A percentile compares a stretch with the other conserved stretches of the same genome.
phyloP scores from a whole-genome alignment of 805 yeast species.

The Kuraishia hungarica region DNA sequence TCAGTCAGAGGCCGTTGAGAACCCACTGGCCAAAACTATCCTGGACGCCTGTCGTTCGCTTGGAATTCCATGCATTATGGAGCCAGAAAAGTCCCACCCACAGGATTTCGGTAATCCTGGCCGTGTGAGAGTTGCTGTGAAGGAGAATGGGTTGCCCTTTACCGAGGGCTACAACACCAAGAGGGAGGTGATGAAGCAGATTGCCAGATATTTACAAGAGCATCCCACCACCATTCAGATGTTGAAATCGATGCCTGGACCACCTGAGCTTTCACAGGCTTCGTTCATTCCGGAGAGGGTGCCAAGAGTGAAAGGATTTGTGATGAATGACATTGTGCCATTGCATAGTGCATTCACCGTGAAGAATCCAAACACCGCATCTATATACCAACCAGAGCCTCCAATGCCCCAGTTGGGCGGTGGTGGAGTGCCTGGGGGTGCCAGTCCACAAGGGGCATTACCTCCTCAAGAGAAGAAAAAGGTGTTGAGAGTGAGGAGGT shows the following conservation, averaged over 20 bases:
- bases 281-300: slow-evolving; percentile 47
- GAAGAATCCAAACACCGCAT: slow-evolving; percentile 77
- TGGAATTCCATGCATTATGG: slow-evolving; percentile 35
- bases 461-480: slow-evolving; percentile 45
- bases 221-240: slow-evolving; percentile 64
- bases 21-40: slow-evolving; percentile 80
- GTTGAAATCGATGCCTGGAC: slow-evolving; percentile 58
- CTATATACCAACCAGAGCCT: slow-evolving; percentile 43
- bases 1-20: slow-evolving; percentile 58
- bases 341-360: slow-evolving; percentile 69
- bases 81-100: slow-evolving; percentile 85
- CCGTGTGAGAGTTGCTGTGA: slow-evolving; percentile 72
- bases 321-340: slow-evolving; percentile 85
- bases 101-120: slow-evolving; percentile 98
- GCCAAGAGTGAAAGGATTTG: slow-evolving; percentile 80
- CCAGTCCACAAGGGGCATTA: slow-evolving; percentile 30
- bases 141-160: slow-evolving; percentile 34
- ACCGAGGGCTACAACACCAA: slow-evolving; percentile 34
- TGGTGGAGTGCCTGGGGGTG: too few relatives aligned
- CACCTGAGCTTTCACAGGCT: slow-evolving; percentile 45
- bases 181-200: slow-evolving; percentile 51
- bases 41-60: slow-evolving; percentile 53
- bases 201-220: slow-evolving; percentile 50
- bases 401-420: neutral
- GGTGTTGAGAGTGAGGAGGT: slow-evolving; percentile 54